A percentile compares a stretch with the other conserved stretches of the same genome.
Evolutionary conservation across 1,284 basidiomycete species (phyloP).

Genomic region (Anthracocystis panici-leucophaei): DNA sequence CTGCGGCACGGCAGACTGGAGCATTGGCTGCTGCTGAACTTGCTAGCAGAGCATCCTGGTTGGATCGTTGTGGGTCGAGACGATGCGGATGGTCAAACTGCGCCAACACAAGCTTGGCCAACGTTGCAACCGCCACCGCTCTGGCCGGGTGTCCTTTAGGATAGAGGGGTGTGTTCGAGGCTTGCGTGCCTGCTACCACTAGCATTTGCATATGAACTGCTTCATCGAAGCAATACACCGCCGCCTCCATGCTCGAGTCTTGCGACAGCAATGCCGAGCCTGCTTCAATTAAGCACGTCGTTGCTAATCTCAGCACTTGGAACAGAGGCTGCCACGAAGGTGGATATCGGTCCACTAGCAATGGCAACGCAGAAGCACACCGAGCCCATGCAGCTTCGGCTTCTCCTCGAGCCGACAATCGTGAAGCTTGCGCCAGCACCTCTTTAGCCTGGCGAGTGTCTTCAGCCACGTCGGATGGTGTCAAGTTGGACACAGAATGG

Average conservation of each 20-base stretch:
- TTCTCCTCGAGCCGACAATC: conserved; percentile 65
- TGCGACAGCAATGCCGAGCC: conserved; percentile 33
- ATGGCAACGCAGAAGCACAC: conserved; percentile 76
- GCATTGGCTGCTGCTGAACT: background rate
- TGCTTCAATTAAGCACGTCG: conserved; percentile 75
- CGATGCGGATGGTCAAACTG: conserved; percentile 73
- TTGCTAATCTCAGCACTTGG: conserved; percentile 78
- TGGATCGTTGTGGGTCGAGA: conserved; percentile 7
- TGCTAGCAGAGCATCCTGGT: background rate
- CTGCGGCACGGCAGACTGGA: conserved; percentile 22
- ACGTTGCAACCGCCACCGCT: conserved; percentile 80
- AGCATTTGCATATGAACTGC: conserved; percentile 71
- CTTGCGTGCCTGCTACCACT: conserved; percentile 75
- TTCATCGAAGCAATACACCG: conserved; percentile 48
- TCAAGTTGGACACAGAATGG: conserved; percentile 72
- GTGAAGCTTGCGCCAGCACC: conserved; percentile 78
- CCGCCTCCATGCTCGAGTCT: conserved; percentile 15
- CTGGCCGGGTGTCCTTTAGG: conserved; percentile 81
- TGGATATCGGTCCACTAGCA: conserved; percentile 73
- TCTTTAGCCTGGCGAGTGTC: conserved; percentile 78
- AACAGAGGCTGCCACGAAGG: conserved; percentile 77
- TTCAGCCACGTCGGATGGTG: conserved; percentile 73
- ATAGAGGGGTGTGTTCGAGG: conserved; percentile 72
- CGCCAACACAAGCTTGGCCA: conserved; percentile 82
- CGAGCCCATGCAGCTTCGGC: conserved; percentile 74